Evolutionary conservation across 2,329 filamentous ascomycete species (phyloP).

Genomic region (Aspergillus brasiliensis): DNA sequence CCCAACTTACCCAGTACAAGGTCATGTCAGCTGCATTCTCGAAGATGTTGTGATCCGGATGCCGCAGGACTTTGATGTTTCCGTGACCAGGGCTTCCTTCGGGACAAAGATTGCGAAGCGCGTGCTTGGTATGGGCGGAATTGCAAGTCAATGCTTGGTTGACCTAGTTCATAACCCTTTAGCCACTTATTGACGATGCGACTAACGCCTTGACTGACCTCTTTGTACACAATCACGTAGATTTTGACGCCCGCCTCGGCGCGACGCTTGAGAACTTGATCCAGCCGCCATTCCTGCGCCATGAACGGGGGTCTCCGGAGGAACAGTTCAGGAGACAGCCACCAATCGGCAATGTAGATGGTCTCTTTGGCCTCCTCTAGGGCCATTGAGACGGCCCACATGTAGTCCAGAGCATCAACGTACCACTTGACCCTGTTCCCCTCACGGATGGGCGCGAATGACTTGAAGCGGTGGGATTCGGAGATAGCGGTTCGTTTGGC

Average conservation of each 20-base stretch:
- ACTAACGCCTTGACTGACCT: constrained; percentile 48
- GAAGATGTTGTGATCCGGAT: constrained; percentile 92
- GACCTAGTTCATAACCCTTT: constrained; percentile 44
- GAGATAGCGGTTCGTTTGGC: constrained; percentile 72
- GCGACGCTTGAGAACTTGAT: constrained; percentile 81
- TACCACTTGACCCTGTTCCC: constrained; percentile 95
- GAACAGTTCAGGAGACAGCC: constrained; percentile 87
- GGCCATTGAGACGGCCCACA: constrained; percentile 88
- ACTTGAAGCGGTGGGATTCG: constrained; percentile 79
- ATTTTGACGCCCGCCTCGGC: constrained; percentile 95
- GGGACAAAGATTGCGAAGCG: constrained; percentile 75
- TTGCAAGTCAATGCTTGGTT: constrained; percentile 85
- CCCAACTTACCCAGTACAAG: constrained; percentile 71
- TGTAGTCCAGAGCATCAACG: constrained; percentile 92
- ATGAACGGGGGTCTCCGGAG: constrained; percentile 78
- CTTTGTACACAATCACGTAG: constrained; percentile 89
- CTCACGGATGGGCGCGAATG: constrained; percentile 83
- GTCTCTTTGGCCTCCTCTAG: constrained; percentile 88
- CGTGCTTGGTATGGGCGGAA: constrained; percentile 88
- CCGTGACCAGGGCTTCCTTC: constrained; percentile 78
- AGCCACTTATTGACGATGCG: background rate
- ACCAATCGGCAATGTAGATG: constrained; percentile 97
- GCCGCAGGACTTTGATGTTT: constrained; percentile 86
- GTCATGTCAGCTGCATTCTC: constrained; percentile 96
- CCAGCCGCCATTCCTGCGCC: constrained; percentile 83